A percentile compares a stretch with the other conserved stretches of the same genome.
These are phyloP conservation scores for Condylostoma magnum DNA, from an alignment of 169 alveolate genomes.

Conservation along the genomic window DNA sequence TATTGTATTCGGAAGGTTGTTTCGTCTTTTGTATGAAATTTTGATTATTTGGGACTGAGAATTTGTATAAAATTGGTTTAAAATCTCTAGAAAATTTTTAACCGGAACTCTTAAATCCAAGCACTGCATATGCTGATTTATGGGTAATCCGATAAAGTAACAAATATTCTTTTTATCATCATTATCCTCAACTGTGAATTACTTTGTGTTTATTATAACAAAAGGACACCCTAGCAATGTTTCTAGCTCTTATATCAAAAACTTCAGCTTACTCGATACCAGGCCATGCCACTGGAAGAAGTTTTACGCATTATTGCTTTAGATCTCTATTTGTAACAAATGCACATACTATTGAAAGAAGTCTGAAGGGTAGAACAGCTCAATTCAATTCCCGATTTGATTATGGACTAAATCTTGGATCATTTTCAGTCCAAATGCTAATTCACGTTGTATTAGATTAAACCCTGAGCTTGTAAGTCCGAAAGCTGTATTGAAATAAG, in stretches of 20 bases:
- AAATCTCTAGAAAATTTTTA: too few species aligned
- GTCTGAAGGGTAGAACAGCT: conserved; percentile 34
- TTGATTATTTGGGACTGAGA: too few species aligned
- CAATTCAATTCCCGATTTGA: conserved; percentile 31
- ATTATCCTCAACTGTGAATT: not conserved
- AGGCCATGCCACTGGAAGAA: conserved; percentile 51
- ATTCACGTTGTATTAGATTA: conserved; percentile 36
- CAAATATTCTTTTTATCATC: not conserved
- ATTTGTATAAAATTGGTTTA: too few species aligned
- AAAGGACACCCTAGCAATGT: not conserved
- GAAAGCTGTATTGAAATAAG: conserved; percentile 96
- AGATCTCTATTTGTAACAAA: conserved; percentile 46
- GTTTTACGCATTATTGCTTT: conserved; percentile 25
- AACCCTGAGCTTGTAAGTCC: conserved; percentile 81
- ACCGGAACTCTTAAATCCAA: too few species aligned
- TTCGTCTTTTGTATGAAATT: too few species aligned
- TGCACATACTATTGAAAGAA: conserved; percentile 36
- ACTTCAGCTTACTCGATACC: conserved; percentile 43
- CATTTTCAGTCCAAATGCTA: conserved; percentile 27
- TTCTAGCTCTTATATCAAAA: conserved; percentile 11
- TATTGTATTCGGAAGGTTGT: too few species aligned
- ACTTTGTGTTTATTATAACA: not conserved
- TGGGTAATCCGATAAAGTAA: conserved; percentile 6
- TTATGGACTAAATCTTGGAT: conserved; percentile 22
- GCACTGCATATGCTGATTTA: too few species aligned